phyloP scores from a whole-genome alignment of 2,329 filamentous ascomycete genomes.

The Coniochaeta hoffmannii region DNA sequence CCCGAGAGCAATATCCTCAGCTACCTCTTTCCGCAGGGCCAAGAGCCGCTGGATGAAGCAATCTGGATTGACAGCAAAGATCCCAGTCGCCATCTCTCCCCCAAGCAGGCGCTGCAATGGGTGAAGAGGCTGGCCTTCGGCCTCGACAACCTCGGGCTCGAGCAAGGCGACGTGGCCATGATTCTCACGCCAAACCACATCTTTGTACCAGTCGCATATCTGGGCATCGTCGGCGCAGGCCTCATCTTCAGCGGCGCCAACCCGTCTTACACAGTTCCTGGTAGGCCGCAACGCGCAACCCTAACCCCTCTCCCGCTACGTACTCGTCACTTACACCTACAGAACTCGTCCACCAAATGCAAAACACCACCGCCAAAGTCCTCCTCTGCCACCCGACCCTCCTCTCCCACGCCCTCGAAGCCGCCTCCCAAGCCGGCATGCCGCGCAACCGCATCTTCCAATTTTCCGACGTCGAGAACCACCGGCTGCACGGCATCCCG shows the following conservation, averaged over 20 bases:
- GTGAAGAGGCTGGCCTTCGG: slow-evolving; percentile 42
- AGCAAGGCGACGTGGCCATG: slow-evolving; percentile 43
- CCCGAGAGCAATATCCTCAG: slow-evolving; percentile 35
- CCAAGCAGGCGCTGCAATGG: slow-evolving; percentile 40
- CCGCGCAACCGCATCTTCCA: slow-evolving; percentile 35
- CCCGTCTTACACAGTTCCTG: slow-evolving; percentile 40
- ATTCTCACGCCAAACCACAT: slow-evolving; percentile 48
- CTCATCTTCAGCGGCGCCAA: slow-evolving; percentile 48
- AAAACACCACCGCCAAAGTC: slow-evolving; percentile 40
- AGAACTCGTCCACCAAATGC: slow-evolving; percentile 45
- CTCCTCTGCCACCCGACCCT: slow-evolving; percentile 41
- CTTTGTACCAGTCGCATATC: slow-evolving; percentile 45
- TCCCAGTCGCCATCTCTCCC: slow-evolving; percentile 33
- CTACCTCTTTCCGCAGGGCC: slow-evolving; percentile 24
- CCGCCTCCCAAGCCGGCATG: slow-evolving; percentile 31
- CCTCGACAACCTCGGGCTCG: slow-evolving; percentile 28
- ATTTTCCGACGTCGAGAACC: slow-evolving; percentile 33
- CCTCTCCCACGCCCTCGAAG: slow-evolving; percentile 33
- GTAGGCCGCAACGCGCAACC: no score
- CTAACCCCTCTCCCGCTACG: no score
- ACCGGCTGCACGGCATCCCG: slow-evolving; percentile 21
- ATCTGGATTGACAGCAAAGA: slow-evolving; percentile 47
- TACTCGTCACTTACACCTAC: not conserved
- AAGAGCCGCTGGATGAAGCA: slow-evolving; percentile 32
- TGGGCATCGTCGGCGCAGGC: slow-evolving; percentile 44